Conservation (phyloP, 2,329 filamentous ascomycete species). For the Microdochium bolleyi region DNA sequence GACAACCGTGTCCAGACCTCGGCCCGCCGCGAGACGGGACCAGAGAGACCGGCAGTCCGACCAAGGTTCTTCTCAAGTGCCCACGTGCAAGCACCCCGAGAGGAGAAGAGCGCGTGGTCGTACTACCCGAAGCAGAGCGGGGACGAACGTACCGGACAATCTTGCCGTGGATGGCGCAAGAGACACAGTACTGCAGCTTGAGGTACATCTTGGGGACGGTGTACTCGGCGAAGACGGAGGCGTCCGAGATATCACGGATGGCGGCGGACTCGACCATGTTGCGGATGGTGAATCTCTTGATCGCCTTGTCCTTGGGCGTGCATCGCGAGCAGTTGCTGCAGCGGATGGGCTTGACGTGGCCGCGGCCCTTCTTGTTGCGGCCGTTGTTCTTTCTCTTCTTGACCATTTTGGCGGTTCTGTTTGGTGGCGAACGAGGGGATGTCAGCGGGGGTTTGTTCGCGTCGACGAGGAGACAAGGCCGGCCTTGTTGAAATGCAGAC, state of each 20-base stretch:
- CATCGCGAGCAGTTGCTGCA: constrained; percentile 69
- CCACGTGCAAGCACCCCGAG: constrained; percentile 21
- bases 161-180: constrained; percentile 99
- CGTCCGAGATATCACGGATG: constrained; percentile 99
- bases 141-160: constrained; percentile 92
- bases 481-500: constrained; percentile 1
- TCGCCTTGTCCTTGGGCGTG: constrained; percentile 99
- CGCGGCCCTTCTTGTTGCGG: constrained; percentile 99
- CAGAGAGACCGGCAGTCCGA: constrained; percentile 26
- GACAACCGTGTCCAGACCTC: not conserved
- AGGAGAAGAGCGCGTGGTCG: constrained; percentile 35
- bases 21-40: not conserved
- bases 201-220: constrained; percentile 99
- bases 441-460: constrained; percentile 1
- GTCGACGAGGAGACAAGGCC: constrained; percentile 1
- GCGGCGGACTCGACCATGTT: constrained; percentile 99
- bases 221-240: constrained; percentile 98
- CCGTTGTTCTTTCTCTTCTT: constrained; percentile 74
- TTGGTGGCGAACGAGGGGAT: not conserved
- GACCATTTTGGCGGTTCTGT: constrained; percentile 54
- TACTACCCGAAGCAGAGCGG: constrained; percentile 36
- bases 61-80: constrained; percentile 52
- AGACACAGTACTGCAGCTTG: constrained; percentile 99
- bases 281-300: constrained; percentile 99
- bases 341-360: constrained; percentile 98